Conservation (phyloP, 2,329 filamentous ascomycete species). For the Colletotrichum sp. region DNA sequence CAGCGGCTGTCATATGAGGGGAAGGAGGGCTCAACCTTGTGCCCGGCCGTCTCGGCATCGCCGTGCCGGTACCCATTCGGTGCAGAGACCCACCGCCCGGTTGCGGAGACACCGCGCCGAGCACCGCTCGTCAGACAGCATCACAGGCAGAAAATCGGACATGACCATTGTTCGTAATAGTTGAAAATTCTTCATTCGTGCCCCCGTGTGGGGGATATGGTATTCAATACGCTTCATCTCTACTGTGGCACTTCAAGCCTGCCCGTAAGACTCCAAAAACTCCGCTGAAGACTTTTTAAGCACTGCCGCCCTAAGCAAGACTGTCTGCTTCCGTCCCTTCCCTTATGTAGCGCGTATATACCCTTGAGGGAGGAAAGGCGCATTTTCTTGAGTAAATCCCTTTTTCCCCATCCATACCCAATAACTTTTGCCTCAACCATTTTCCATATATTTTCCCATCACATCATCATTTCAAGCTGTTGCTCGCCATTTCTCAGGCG, state of each 20-base stretch:
- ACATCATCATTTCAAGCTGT: background rate
- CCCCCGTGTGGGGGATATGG: background rate
- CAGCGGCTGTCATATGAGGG: background rate
- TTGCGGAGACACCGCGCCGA: background rate
- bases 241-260: background rate
- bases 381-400: background rate
- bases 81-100: background rate
- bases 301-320: conserved; percentile 5
- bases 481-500: conserved; percentile 60
- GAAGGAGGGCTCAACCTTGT: background rate
- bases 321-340: background rate
- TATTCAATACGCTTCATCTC: conserved; percentile 15
- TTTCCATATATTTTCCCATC: background rate
- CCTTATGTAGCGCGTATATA: background rate
- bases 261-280: conserved; percentile 14
- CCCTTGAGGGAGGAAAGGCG: background rate
- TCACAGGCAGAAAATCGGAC: background rate
- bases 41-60: background rate
- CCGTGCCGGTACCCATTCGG: background rate
- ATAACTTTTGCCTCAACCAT: background rate
- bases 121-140: background rate
- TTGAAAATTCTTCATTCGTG: background rate
- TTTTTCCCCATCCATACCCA: background rate
- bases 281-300: conserved; percentile 11
- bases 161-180: background rate